Percentiles rank a stretch among this genome's conserved stretches.
phyloP scores from a whole-genome alignment of 192 early-diverging fungal genomes.

The Haplosporangium gracile region DNA sequence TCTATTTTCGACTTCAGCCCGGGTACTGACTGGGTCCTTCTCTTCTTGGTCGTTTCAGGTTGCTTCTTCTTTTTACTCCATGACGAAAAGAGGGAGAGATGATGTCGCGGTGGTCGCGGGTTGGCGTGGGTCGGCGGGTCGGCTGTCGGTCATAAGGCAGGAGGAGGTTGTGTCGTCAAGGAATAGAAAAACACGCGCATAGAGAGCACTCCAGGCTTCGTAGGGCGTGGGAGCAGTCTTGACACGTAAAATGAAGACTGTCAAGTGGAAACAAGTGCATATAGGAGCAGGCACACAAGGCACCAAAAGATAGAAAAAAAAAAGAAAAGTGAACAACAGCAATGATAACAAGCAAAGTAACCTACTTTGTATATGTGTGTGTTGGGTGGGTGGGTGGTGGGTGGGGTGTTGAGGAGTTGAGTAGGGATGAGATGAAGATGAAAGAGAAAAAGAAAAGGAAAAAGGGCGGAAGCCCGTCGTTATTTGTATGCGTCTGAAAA shows the following conservation, averaged over 20 bases:
- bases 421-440: slow-evolving; percentile 14
- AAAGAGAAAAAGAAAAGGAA: neutral
- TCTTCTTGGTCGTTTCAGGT: neutral
- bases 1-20: slow-evolving; percentile 4
- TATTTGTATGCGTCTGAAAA: neutral
- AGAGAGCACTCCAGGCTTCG: neutral
- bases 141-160: neutral
- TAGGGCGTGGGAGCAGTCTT: neutral
- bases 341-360: neutral
- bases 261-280: neutral
- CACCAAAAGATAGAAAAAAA: neutral
- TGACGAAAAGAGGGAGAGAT: neutral
- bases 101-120: neutral
- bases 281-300: neutral
- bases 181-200: neutral
- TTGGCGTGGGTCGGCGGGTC: neutral
- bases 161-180: neutral
- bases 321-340: neutral
- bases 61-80: neutral
- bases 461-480: neutral
- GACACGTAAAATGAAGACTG: neutral
- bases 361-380: slow-evolving; percentile 16
- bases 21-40: neutral
- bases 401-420: slow-evolving; percentile 3
- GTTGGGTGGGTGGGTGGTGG: neutral